Evolutionary conservation across 163 green algal genomes (phyloP).

Genomic region (Prototheca stagnorum): DNA sequence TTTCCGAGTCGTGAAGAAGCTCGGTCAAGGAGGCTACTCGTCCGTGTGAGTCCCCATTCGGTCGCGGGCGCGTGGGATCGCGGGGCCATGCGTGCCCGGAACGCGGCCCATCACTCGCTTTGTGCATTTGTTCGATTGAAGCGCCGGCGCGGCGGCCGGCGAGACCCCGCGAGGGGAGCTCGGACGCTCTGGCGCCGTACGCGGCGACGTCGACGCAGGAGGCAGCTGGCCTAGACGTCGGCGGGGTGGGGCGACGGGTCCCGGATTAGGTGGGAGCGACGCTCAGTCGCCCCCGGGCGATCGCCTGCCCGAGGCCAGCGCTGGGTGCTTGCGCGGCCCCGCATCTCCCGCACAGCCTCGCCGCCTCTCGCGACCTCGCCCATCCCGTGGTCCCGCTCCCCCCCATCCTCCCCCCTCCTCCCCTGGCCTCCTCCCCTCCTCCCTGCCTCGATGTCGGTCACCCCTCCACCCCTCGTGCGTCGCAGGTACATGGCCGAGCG

Average conservation of each 20-base stretch:
- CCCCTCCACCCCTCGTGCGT: background rate
- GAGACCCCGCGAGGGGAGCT: too few species aligned
- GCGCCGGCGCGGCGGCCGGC: background rate
- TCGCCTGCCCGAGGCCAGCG: background rate
- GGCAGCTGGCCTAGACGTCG: too few species aligned
- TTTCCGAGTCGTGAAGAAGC: background rate
- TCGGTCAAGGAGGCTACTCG: slow-evolving; percentile 7
- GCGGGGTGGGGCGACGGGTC: too few species aligned
- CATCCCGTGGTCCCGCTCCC: too few species aligned
- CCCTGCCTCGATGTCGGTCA: background rate
- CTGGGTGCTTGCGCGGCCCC: background rate
- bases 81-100: background rate
- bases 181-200: too few species aligned
- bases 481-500: slow-evolving; percentile 48
- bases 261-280: too few species aligned
- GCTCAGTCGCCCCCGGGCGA: too few species aligned
- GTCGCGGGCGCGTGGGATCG: background rate
- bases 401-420: too few species aligned
- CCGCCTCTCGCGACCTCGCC: too few species aligned
- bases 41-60: slow-evolving; percentile 4
- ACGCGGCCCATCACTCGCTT: background rate
- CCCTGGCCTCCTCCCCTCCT: too few species aligned
- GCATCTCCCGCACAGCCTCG: background rate
- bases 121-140: background rate
- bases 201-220: too few species aligned